These are phyloP conservation scores for Podospora didyma DNA, from an alignment of 495 filamentous ascomycete genomes.

Conservation along the genomic window DNA sequence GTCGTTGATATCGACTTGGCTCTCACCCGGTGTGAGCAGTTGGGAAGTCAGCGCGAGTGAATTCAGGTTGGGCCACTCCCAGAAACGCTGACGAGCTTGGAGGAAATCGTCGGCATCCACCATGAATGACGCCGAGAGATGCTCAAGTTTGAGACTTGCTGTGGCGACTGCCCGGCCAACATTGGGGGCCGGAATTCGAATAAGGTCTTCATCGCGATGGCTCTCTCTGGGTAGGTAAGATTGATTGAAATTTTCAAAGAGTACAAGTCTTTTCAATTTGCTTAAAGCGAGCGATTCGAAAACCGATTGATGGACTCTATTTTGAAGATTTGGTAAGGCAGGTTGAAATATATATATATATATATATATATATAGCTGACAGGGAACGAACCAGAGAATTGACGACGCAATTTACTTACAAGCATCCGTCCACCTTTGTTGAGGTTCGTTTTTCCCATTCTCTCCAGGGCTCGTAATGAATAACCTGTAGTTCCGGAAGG, in stretches of 20 bases:
- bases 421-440: constrained; percentile 19
- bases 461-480: constrained; percentile 34
- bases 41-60: constrained; percentile 31
- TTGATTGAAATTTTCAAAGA: constrained; percentile 34
- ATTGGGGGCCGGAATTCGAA: constrained; percentile 18
- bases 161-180: constrained; percentile 26
- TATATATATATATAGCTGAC: too few species aligned
- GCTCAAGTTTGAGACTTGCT: constrained; percentile 32
- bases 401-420: constrained; percentile 14
- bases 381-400: constrained; percentile 3
- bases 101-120: constrained; percentile 36
- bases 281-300: constrained; percentile 22
- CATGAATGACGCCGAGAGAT: constrained; percentile 36
- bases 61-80: constrained; percentile 33
- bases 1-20: constrained; percentile 17
- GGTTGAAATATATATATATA: too few species aligned
- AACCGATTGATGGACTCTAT: constrained; percentile 18
- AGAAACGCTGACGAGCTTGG: constrained; percentile 23
- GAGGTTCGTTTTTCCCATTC: constrained; percentile 19
- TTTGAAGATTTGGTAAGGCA: background rate
- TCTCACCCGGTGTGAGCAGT: constrained; percentile 24
- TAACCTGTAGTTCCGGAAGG: constrained; percentile 30
- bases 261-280: constrained; percentile 23
- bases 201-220: constrained; percentile 14
- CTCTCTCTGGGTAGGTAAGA: constrained; percentile 19